These are phyloP conservation scores for Aspergillus leporis DNA, from an alignment of 495 filamentous ascomycete species.

Conservation along the genomic window DNA sequence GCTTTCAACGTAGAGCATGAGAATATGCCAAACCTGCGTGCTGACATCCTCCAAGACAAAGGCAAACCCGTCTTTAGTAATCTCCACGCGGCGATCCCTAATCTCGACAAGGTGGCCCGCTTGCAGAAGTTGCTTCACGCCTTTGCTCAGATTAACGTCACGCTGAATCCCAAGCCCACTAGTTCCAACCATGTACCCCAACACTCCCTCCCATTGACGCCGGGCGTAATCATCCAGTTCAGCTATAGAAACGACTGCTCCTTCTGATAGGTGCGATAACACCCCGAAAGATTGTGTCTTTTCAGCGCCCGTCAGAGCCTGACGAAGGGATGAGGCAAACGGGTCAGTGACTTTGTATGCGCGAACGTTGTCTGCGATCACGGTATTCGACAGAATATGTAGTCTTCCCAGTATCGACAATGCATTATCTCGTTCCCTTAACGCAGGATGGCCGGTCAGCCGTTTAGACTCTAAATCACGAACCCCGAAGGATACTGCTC, in stretches of 20 bases:
- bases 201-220: slow-evolving; percentile 89
- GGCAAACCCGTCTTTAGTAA: slow-evolving; percentile 89
- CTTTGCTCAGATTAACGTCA: slow-evolving; percentile 64
- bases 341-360: slow-evolving; percentile 71
- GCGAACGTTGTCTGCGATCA: slow-evolving; percentile 57
- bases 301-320: slow-evolving; percentile 84
- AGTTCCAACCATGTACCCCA: slow-evolving; percentile 89
- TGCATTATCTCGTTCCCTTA: slow-evolving; percentile 77
- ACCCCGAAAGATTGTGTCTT: slow-evolving; percentile 87
- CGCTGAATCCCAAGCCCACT: slow-evolving; percentile 52
- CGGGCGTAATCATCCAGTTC: slow-evolving; percentile 86
- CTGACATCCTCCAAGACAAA: slow-evolving; percentile 95
- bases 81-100: slow-evolving; percentile 57
- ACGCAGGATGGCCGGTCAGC: slow-evolving; percentile 1
- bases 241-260: slow-evolving; percentile 57
- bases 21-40: slow-evolving; percentile 92
- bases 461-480: not conserved
- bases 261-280: slow-evolving; percentile 61
- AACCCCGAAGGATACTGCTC: slow-evolving; percentile 18
- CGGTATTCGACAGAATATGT: slow-evolving; percentile 69
- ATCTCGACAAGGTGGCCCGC: slow-evolving; percentile 77
- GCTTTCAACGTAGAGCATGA: slow-evolving; percentile 89
- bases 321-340: slow-evolving; percentile 74
- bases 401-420: slow-evolving; percentile 77
- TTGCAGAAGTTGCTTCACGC: slow-evolving; percentile 79